A percentile compares a stretch with the other conserved stretches of the same genome.
These are phyloP conservation scores for Sporothrix globosa DNA, from an alignment of 2,329 filamentous ascomycete species.

Conservation along the genomic window DNA sequence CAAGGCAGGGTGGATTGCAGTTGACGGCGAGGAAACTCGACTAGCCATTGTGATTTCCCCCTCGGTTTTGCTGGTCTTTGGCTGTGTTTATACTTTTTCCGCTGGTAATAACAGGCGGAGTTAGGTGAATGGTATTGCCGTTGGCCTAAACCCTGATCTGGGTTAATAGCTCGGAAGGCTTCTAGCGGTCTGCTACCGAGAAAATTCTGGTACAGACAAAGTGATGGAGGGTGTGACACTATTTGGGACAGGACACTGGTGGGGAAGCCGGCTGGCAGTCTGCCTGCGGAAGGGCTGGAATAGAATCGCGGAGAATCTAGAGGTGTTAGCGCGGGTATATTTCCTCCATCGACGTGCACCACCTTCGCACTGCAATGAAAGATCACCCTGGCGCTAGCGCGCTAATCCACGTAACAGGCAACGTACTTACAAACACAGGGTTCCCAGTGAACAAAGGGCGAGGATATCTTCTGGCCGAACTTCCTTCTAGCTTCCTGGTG, in stretches of 20 bases:
- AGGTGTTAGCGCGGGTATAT: conserved; percentile 1
- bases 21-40: conserved; percentile 50
- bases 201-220: conserved; percentile 7
- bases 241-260: conserved; percentile 23
- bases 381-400: conserved; percentile 15
- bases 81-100: conserved; percentile 18
- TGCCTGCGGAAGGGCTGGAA: conserved; percentile 17
- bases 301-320: conserved; percentile 20
- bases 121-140: conserved; percentile 27
- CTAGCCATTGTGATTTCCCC: conserved; percentile 43
- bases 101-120: conserved; percentile 25
- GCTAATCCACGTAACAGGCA: neutral
- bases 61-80: conserved; percentile 7
- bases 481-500: conserved; percentile 3
- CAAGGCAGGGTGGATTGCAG: conserved; percentile 56
- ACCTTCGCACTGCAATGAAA: neutral
- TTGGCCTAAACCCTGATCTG: neutral
- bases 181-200: conserved; percentile 22
- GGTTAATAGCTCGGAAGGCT: neutral
- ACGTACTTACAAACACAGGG: neutral
- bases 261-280: conserved; percentile 24
- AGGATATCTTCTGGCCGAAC: conserved; percentile 3
- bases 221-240: conserved; percentile 15
- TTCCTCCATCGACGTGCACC: neutral
- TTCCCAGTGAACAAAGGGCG: neutral